Evolutionary conservation across 768 basidiomycete genomes (phyloP), one percentile per base, ranked within the genome.

Genomic region (Chalciporus piperatus): DNA sequence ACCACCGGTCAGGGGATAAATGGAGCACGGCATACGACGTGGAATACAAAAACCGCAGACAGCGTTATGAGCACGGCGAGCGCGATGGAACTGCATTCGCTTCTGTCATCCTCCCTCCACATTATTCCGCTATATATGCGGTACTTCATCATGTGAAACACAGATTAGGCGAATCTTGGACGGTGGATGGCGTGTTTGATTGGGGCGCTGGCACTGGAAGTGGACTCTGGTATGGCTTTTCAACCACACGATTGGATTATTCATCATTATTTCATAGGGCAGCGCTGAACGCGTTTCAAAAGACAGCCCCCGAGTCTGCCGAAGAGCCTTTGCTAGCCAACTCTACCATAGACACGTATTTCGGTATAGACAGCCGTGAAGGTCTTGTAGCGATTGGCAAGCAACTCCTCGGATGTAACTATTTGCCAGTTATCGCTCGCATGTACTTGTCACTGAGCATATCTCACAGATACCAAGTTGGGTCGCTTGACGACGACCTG

Each of bases 181-280:
- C 70, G 28, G 73, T 82, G 48, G 72, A 83, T 23, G 77, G 72
- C 30, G 72, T 96, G 11, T 73, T 92, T 38, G 92, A 96, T 60
- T 95, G 89, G 85, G 92, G 93, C 11, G 77, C 85, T 47, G 92
- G 83, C 9, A 83, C 85, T 0, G 92, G 91, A 11, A 89, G 85
- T 60, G 91, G 84, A 2, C 76, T 94, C 25, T 95, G 93, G 92
- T 93, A 60, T 33, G 76, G 59, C 28, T 1, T 40, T 35, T 48
- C 37, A 35, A 16, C 14, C 37, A 14, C 22, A 51, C 38, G 46
- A 25, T 40, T 47, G 17, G 27, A 27, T 25, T 60, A 41, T 50
- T 59, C 43, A 58, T 55, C 47, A 56, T 20, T 20, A 32, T 50
- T 44, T 45, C 45, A 23, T 47, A 91, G 87, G 89, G 89, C 87